Percentiles rank a stretch among this genome's conserved stretches.
Evolutionary conservation across 176 grass and related monocot species (phyloP).

Genomic region (Pharus latifolius): DNA sequence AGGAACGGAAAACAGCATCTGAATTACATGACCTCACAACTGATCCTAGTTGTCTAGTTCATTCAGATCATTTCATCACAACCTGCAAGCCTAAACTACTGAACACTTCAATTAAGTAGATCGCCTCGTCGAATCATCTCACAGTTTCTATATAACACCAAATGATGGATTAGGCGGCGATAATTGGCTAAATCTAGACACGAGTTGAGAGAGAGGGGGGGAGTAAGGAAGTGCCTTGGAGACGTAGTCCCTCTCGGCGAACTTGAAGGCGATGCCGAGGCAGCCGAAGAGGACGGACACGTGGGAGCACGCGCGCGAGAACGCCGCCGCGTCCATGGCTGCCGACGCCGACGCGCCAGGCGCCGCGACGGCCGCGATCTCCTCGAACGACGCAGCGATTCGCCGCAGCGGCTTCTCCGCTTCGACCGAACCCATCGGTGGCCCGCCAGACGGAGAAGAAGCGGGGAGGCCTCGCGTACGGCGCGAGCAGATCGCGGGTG

Average conservation of each 20-base stretch:
- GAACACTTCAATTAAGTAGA: not conserved
- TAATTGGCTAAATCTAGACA: not conserved
- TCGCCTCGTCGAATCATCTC: too few relatives aligned
- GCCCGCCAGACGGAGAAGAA: not conserved
- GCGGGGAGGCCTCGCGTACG: too few relatives aligned
- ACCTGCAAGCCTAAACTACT: not conserved
- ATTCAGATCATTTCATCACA: not conserved
- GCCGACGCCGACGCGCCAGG: not conserved
- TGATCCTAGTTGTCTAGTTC: not conserved
- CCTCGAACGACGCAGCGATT: conserved; percentile 71
- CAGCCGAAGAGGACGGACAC: conserved; percentile 90
- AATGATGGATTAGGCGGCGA: not conserved
- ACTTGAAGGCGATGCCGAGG: conserved; percentile 94
- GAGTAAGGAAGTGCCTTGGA: conserved; percentile 39
- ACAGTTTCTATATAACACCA: not conserved
- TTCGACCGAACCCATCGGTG: conserved; percentile 29
- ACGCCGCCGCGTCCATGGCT: conserved; percentile 44
- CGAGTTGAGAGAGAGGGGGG: not conserved
- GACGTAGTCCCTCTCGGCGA: conserved; percentile 98
- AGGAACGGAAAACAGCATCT: not conserved
- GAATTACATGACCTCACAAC: not conserved
- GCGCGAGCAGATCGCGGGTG: too few relatives aligned
- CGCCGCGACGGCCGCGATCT: conserved; percentile 37
- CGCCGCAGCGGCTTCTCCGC: conserved; percentile 65
- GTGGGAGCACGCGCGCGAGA: conserved; percentile 71